Evolutionary conservation across 805 yeast genomes (phyloP).

Genomic region (Yamadazyma nakazawae): DNA sequence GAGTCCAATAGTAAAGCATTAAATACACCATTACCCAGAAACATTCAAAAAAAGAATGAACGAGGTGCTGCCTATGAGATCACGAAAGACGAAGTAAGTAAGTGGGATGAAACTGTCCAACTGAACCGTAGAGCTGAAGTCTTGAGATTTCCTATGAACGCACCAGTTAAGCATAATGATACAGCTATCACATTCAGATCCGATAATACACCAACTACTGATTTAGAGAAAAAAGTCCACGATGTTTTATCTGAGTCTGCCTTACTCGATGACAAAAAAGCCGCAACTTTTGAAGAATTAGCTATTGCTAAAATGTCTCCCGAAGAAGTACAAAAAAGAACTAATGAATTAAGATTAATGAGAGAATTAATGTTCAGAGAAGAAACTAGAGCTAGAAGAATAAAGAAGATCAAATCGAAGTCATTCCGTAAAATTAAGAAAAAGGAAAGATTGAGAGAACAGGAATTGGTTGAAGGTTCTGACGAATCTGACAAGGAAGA

Average conservation of each 20-base stretch:
- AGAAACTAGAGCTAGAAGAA: slow-evolving; percentile 83
- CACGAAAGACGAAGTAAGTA: slow-evolving; percentile 78
- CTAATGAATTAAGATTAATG: slow-evolving; percentile 83
- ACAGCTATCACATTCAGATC: slow-evolving; percentile 51
- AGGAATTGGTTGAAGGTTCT: slow-evolving; percentile 62
- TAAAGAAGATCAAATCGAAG: slow-evolving; percentile 93
- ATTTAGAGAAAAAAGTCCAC: slow-evolving; percentile 65
- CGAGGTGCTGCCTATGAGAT: slow-evolving; percentile 88
- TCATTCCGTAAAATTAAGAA: slow-evolving; percentile 81
- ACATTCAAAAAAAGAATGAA: slow-evolving; percentile 82
- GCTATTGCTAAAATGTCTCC: slow-evolving; percentile 77
- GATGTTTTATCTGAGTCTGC: slow-evolving; percentile 61
- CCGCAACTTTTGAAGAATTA: slow-evolving; percentile 82
- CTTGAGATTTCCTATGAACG: slow-evolving; percentile 67
- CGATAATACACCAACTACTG: slow-evolving; percentile 47
- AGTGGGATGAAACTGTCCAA: slow-evolving; percentile 84
- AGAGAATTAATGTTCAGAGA: slow-evolving; percentile 96
- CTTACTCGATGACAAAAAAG: slow-evolving; percentile 66
- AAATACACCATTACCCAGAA: slow-evolving; percentile 78
- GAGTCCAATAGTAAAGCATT: slow-evolving; percentile 43
- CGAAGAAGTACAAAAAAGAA: slow-evolving; percentile 73
- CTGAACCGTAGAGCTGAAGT: slow-evolving; percentile 83
- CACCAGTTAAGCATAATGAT: slow-evolving; percentile 42
- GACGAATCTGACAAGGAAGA: slow-evolving; percentile 54
- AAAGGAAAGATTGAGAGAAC: slow-evolving; percentile 71